phyloP scores from a whole-genome alignment of 2,329 filamentous ascomycete genomes.

The Calonectria pauciramosa region DNA sequence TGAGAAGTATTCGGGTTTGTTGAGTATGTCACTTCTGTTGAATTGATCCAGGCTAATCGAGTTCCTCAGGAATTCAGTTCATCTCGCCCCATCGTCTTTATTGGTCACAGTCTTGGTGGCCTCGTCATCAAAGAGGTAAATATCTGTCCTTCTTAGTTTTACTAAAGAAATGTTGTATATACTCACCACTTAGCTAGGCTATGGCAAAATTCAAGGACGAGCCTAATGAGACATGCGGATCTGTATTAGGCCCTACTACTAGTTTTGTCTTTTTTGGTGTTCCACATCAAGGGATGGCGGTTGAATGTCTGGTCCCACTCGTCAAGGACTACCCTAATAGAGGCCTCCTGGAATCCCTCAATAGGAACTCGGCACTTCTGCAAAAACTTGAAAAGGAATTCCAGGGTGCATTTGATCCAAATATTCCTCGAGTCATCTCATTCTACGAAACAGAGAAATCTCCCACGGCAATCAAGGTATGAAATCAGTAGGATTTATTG shows the following conservation, averaged over 20 bases:
- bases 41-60: too few relatives aligned
- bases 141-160: neutral
- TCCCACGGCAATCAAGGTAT: constrained; percentile 20
- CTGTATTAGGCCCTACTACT: neutral
- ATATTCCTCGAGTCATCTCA: constrained; percentile 1
- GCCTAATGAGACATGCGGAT: neutral
- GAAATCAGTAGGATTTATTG: too few relatives aligned
- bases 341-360: constrained; percentile 34
- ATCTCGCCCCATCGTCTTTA: neutral
- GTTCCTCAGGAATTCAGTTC: neutral
- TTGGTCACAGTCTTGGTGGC: neutral
- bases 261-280: constrained; percentile 32
- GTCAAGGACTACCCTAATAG: constrained; percentile 30
- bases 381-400: constrained; percentile 21
- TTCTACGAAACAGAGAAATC: constrained; percentile 32
- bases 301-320: constrained; percentile 28
- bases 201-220: neutral
- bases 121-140: neutral
- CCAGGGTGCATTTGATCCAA: neutral
- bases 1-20: neutral
- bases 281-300: constrained; percentile 32
- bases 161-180: too few relatives aligned
- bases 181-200: neutral
- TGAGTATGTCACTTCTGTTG: too few relatives aligned
- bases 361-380: constrained; percentile 31